phyloP scores from a whole-genome alignment of 768 basidiomycete genomes.

The Mycena rebaudengoi region DNA sequence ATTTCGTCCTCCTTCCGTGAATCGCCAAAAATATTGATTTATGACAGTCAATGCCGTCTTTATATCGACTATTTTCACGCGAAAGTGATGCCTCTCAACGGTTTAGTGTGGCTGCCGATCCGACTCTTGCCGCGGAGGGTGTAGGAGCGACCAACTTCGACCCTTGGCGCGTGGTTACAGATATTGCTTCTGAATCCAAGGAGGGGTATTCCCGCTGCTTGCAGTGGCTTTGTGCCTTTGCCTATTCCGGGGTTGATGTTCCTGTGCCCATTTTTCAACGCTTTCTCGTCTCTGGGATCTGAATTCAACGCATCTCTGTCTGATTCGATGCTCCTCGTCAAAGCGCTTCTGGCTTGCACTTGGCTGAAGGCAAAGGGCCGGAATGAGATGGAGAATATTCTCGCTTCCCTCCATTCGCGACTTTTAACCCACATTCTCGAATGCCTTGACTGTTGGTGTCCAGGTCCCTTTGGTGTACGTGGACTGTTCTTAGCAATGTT shows the following conservation, averaged over 20 bases:
- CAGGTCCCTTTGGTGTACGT: constrained; percentile 50
- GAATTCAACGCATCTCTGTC: constrained; percentile 49
- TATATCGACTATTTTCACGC: constrained; percentile 65
- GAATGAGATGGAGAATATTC: constrained; percentile 61
- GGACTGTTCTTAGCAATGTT: background rate
- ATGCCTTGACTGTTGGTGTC: constrained; percentile 40
- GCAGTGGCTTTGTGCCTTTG: constrained; percentile 67
- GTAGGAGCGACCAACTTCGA: constrained; percentile 44
- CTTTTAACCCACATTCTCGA: constrained; percentile 50
- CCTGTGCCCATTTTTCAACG: constrained; percentile 59
- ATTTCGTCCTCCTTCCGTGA: constrained; percentile 18
- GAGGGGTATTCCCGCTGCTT: constrained; percentile 58
- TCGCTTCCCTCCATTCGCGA: constrained; percentile 58
- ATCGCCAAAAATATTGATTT: background rate
- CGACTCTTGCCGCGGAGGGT: constrained; percentile 39
- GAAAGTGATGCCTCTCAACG: constrained; percentile 57
- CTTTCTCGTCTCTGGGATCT: constrained; percentile 51
- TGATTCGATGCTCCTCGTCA: constrained; percentile 60
- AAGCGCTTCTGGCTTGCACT: constrained; percentile 60
- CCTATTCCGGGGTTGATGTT: constrained; percentile 72
- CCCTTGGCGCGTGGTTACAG: constrained; percentile 63
- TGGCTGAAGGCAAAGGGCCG: constrained; percentile 71
- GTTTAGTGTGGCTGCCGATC: constrained; percentile 45
- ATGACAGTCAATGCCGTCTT: constrained; percentile 57
- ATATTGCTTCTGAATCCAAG: constrained; percentile 49